Percentiles rank a stretch among this genome's conserved stretches.
Evolutionary conservation across 305 asterid species (phyloP).

Genomic region (Rubia tinctorum): DNA sequence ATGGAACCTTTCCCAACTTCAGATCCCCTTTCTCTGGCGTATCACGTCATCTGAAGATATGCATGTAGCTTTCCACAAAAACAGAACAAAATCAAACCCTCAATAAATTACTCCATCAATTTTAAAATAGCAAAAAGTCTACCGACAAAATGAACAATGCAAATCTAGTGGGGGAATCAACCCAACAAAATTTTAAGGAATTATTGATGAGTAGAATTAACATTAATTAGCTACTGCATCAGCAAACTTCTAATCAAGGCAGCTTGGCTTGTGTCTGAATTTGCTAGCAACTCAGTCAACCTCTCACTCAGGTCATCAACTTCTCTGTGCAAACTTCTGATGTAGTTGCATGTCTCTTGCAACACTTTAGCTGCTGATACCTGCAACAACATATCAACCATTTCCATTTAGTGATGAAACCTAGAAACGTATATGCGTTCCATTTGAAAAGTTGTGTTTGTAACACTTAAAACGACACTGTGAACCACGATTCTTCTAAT

Average conservation of each 20-base stretch:
- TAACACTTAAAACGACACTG: too few relatives aligned
- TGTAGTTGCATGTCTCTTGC: slow-evolving; percentile 39
- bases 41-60: neutral
- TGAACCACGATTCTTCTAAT: too few relatives aligned
- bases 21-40: slow-evolving; percentile 4
- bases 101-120: neutral
- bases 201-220: too few relatives aligned
- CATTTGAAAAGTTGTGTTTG: neutral
- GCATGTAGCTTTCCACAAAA: slow-evolving; percentile 2
- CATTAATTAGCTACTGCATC: slow-evolving; percentile 9
- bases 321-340: slow-evolving; percentile 33
- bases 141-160: neutral
- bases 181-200: neutral
- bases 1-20: slow-evolving; percentile 4
- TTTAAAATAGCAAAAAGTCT: neutral
- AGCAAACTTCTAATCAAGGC: slow-evolving; percentile 32
- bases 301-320: slow-evolving; percentile 36
- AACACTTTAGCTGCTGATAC: slow-evolving; percentile 27
- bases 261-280: slow-evolving; percentile 30
- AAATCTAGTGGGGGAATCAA: slow-evolving; percentile 12
- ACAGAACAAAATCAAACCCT: neutral
- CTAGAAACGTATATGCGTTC: neutral
- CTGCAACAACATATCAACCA: slow-evolving; percentile 7
- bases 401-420: neutral
- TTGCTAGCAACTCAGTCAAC: slow-evolving; percentile 28